Base-by-base conservation (phyloP, 441 rosid genomes). In the Bocquillonia castaneifolia region DNA sequence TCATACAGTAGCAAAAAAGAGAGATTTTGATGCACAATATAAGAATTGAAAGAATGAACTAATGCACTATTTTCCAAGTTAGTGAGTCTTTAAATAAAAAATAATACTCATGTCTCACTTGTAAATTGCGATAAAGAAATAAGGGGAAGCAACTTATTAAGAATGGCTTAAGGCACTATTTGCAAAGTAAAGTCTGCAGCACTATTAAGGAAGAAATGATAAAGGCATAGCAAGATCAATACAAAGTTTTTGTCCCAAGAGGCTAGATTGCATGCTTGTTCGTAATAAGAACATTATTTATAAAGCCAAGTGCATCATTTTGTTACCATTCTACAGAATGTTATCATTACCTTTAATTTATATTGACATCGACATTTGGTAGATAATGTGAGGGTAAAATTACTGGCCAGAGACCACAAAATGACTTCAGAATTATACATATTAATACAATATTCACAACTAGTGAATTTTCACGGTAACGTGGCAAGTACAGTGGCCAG, bases 401-500 rank as follows among this genome's bases (percentile, higher is more conserved):
- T 56, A 42, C 10, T 45, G 32, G 23, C 2, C 22, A 53, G 26
- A 17, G 50, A 40, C 18, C 15, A 22, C 3, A 31, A 20, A 20
- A 70, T 53, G 32, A 23, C 40, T 40, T 61, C 14, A 45, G 51
- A 40, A 25, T 52, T 26, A 40, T 69, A 36, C n/a, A 42, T 5
- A n/a, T n/a, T n/a, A n/a, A n/a, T n/a, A 69, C 25, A 37, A 50
- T 36, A 69, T 69, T 7, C 44, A 6, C 6, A 63, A 34, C 20
- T n/a, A 56, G n/a, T n/a, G n/a, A 54, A 37, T 39, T 42, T 40
- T 55, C 18, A 14, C 15, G 34, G 52, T 6, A 42, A 54, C 31
- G 8, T 42, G 56, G 54, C 25, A 70, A 10, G 6, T 2, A 54
- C 31, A 12, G 23, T 17, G 37, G n/a, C 13, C 17, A 25, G 18